Conservation (phyloP, 1,139 yeast species). For the Geotrichum europaeum region DNA sequence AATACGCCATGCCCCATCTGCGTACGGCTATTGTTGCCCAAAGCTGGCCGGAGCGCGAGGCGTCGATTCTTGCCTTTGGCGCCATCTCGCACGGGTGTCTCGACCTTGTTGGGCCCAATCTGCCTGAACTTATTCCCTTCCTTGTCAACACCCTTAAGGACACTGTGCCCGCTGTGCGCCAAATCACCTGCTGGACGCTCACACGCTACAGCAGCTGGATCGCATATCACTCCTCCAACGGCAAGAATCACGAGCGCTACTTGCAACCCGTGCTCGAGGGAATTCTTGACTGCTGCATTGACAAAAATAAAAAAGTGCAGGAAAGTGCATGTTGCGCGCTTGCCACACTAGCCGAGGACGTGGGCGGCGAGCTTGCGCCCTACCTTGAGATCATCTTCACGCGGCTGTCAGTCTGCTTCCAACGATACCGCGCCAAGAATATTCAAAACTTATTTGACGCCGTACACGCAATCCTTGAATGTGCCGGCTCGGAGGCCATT, state of each 20-base stretch:
- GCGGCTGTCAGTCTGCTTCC: constrained; percentile 70
- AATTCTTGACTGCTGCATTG: constrained; percentile 67
- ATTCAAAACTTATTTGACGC: constrained; percentile 80
- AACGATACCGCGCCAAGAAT: constrained; percentile 73
- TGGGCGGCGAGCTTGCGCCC: constrained; percentile 55
- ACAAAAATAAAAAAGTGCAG: constrained; percentile 84
- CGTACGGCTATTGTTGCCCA: constrained; percentile 61
- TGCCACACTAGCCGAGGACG: constrained; percentile 72
- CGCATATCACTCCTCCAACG: constrained; percentile 37
- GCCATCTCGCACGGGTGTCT: constrained; percentile 89
- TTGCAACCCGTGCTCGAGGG: constrained; percentile 67
- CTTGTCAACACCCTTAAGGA: constrained; percentile 75
- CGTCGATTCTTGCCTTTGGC: constrained; percentile 89
- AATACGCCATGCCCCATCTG: constrained; percentile 65
- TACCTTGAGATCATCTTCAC: constrained; percentile 60
- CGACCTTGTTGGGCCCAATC: constrained; percentile 60
- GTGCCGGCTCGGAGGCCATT: constrained; percentile 43
- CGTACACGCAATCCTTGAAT: constrained; percentile 84
- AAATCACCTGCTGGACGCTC: constrained; percentile 92
- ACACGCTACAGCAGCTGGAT: constrained; percentile 85
- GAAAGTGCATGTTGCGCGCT: constrained; percentile 89
- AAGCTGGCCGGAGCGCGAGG: constrained; percentile 88
- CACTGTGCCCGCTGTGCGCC: constrained; percentile 77
- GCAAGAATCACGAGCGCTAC: constrained; percentile 59
- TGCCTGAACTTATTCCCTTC: constrained; percentile 79